Conservation (phyloP, 1,284 basidiomycete species). For the Pseudozyma flocculosa region DNA sequence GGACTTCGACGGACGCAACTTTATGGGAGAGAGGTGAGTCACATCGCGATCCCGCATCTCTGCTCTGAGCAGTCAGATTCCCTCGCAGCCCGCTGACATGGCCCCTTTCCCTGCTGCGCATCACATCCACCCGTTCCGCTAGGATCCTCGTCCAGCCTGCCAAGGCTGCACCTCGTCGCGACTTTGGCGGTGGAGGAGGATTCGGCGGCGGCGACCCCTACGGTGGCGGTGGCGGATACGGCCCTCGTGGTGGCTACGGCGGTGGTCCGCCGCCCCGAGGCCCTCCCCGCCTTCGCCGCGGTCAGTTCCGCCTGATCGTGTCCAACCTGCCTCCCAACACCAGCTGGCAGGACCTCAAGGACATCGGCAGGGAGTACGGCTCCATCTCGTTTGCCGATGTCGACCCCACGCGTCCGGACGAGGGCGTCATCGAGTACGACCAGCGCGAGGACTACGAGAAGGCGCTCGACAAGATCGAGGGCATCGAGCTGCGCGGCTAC, state of each 20-base stretch:
- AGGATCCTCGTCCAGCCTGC: slow-evolving; percentile 53
- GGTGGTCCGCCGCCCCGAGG: slow-evolving; percentile 29
- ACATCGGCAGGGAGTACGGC: slow-evolving; percentile 90
- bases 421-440: slow-evolving; percentile 56
- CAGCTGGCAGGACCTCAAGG: slow-evolving; percentile 96
- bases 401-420: slow-evolving; percentile 49
- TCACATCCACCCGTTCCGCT: too few relatives aligned
- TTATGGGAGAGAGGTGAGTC: slow-evolving; percentile 47
- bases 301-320: slow-evolving; percentile 49
- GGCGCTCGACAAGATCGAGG: slow-evolving; percentile 54
- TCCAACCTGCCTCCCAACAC: slow-evolving; percentile 82
- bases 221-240: slow-evolving; percentile 32
- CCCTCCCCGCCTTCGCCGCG: slow-evolving; percentile 41
- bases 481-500: slow-evolving; percentile 53
- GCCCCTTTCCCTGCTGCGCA: too few relatives aligned
- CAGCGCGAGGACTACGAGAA: slow-evolving; percentile 54
- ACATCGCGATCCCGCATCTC: too few relatives aligned
- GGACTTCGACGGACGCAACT: slow-evolving; percentile 53
- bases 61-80: too few relatives aligned
- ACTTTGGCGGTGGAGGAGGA: slow-evolving; percentile 18
- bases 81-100: neutral
- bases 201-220: slow-evolving; percentile 19
- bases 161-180: slow-evolving; percentile 38
- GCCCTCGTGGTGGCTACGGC: slow-evolving; percentile 33
- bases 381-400: slow-evolving; percentile 54